phyloP scores from a whole-genome alignment of 805 yeast species.

The Candida dajiaensis region DNA sequence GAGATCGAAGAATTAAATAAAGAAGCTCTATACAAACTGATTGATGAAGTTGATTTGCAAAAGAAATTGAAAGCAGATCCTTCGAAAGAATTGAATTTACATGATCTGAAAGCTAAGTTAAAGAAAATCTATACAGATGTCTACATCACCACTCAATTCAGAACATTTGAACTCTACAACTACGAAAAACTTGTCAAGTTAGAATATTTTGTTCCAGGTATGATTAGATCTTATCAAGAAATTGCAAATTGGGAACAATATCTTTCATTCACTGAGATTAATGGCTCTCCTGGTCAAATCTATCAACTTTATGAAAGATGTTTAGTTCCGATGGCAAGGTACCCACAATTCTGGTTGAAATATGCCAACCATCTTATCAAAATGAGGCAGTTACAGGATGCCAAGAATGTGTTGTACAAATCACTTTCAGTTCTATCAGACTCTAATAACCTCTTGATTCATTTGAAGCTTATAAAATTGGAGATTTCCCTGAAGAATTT shows the following conservation, averaged over 20 bases:
- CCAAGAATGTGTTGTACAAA: conserved; percentile 33
- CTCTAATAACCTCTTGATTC: conserved; percentile 23
- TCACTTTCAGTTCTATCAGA: conserved; percentile 26
- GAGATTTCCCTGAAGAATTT: conserved; percentile 33
- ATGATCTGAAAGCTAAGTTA: conserved; percentile 31
- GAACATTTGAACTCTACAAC: conserved; percentile 39
- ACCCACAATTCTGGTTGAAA: conserved; percentile 44
- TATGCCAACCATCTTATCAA: conserved; percentile 38
- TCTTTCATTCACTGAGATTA: conserved; percentile 44
- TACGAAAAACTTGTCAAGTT: conserved; percentile 39
- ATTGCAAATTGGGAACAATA: conserved; percentile 55
- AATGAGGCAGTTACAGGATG: conserved; percentile 26
- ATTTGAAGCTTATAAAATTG: conserved; percentile 38
- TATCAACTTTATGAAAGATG: conserved; percentile 42
- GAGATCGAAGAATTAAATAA: conserved; percentile 23
- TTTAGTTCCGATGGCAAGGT: conserved; percentile 37
- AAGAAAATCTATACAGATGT: conserved; percentile 46
- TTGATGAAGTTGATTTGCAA: conserved; percentile 12
- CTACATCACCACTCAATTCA: conserved; percentile 50
- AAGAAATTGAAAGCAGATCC: conserved; percentile 18
- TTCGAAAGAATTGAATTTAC: conserved; percentile 8
- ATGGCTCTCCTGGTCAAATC: conserved; percentile 11
- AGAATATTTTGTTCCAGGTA: conserved; percentile 33
- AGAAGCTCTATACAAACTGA: conserved; percentile 8
- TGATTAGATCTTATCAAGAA: conserved; percentile 35